Base-by-base conservation (phyloP, 352 stramenopile species). In the Globisporangium yorkense region DNA sequence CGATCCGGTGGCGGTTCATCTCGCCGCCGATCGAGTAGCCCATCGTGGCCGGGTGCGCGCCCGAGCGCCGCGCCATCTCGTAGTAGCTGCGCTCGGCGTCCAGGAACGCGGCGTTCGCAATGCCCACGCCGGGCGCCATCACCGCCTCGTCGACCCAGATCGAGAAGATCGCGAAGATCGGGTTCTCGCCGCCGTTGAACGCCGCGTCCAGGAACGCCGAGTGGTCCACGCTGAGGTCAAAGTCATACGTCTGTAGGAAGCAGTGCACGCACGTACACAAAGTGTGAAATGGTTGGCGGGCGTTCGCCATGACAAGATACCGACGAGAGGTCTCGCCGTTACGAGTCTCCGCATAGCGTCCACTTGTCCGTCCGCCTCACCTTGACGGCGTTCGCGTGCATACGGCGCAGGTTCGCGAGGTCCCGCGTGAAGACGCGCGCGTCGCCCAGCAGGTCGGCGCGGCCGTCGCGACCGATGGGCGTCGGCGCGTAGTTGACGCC, bases 401-500 rank as follows among this genome's bases (percentile, higher is more conserved):
- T 89, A n/a, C 63, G 66, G 5, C 80, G 80, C n/a, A 89, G 60
- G 56, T 88, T 84, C 43, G 71, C 61, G 53, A 89, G 63, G 61
- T 89, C 80, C 21, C 80, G 80, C 40, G 71, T 66, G 63, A 75
- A 89, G 51, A 89, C 78, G 18, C 52, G 65, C 39, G 70, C 59
- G 41, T 87, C 62, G 29, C 70, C 71, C 43, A 89, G 61, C 67
- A 89, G 71, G 56, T 89, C 80, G 45, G 82, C 52, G 0, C 80
- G 65, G 0, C 75, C 76, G 15, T 74, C 76, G 10, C 59, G 65
- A 12, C 77, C 77, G 43, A 89, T 88, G 1, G 77, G 80, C 35
- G 77, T 87, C 44, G 80, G 80, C 44, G 77, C 73, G 48, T 89
- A 89, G 62, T 88, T 89, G 63, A 89, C 72, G 39, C 80, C 80